phyloP scores from a whole-genome alignment of 768 basidiomycete species.

The Russula abietina region DNA sequence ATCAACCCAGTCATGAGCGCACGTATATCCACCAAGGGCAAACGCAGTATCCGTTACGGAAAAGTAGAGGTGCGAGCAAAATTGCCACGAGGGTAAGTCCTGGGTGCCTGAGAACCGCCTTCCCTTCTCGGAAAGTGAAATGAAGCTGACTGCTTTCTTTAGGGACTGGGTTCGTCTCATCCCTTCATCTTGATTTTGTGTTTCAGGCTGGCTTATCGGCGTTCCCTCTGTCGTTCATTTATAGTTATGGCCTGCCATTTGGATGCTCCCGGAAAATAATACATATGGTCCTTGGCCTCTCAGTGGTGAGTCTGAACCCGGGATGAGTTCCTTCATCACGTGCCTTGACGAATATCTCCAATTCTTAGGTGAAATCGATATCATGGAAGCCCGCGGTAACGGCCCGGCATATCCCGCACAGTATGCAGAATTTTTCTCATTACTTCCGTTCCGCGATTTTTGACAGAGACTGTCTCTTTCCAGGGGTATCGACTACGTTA shows the following conservation, averaged over 20 bases:
- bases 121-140: constrained; percentile 4
- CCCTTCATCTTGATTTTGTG: background rate
- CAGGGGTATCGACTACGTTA: constrained; percentile 40
- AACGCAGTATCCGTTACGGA: constrained; percentile 71
- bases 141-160: constrained; percentile 12
- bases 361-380: constrained; percentile 61
- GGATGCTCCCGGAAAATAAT: constrained; percentile 69
- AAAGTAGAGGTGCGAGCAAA: constrained; percentile 80
- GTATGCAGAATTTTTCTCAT: constrained; percentile 23
- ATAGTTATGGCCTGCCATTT: constrained; percentile 68
- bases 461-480: constrained; percentile 24
- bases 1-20: constrained; percentile 84
- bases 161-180: constrained; percentile 21
- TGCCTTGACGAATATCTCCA: constrained; percentile 28
- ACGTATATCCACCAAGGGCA: constrained; percentile 66
- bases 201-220: background rate
- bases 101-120: constrained; percentile 4
- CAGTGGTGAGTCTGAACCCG: constrained; percentile 40
- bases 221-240: background rate
- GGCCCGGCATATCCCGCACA: constrained; percentile 45
- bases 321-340: too few species aligned
- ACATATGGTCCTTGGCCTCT: constrained; percentile 64
- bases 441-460: background rate
- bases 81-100: constrained; percentile 63
- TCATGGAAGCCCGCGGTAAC: constrained; percentile 48